A percentile compares a stretch with the other conserved stretches of the same genome.
phyloP scores from a whole-genome alignment of 805 yeast genomes.

The Candida caryicola region DNA sequence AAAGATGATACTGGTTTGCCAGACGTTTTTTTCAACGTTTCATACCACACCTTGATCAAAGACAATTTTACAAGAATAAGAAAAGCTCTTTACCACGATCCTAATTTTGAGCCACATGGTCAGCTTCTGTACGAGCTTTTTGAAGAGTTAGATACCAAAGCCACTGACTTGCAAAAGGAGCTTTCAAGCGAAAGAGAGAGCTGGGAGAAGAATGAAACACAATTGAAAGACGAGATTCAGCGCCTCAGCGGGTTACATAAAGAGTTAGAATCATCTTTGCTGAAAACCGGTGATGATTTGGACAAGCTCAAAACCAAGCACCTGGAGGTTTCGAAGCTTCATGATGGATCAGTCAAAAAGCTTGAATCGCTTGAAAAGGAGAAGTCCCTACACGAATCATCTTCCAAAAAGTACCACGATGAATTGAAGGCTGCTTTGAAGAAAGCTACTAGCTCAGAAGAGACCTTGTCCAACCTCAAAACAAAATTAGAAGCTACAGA shows the following conservation, averaged over 20 bases:
- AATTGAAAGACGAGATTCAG: slow-evolving; percentile 18
- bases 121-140: slow-evolving; percentile 61
- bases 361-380: slow-evolving; percentile 27
- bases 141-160: slow-evolving; percentile 43
- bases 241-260: slow-evolving; percentile 15
- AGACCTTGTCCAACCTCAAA: slow-evolving; percentile 26
- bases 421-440: slow-evolving; percentile 34
- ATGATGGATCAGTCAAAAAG: slow-evolving; percentile 18
- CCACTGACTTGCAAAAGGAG: slow-evolving; percentile 23
- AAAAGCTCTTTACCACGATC: slow-evolving; percentile 70
- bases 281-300: slow-evolving; percentile 30
- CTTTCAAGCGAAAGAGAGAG: slow-evolving; percentile 20
- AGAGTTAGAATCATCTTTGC: slow-evolving; percentile 11
- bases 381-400: slow-evolving; percentile 27
- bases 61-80: slow-evolving; percentile 68
- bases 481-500: slow-evolving; percentile 31
- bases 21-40: slow-evolving; percentile 64
- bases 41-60: slow-evolving; percentile 62
- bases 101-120: slow-evolving; percentile 66
- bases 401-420: slow-evolving; percentile 26
- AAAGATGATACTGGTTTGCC: slow-evolving; percentile 88
- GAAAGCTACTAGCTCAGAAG: slow-evolving; percentile 22
- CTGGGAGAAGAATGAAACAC: slow-evolving; percentile 16
- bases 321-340: slow-evolving; percentile 14
- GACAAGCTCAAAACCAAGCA: slow-evolving; percentile 23